Evolutionary conservation across 2,329 filamentous ascomycete genomes (phyloP), one percentile per base, ranked within the genome.

Genomic region (Byssothecium circinans): DNA sequence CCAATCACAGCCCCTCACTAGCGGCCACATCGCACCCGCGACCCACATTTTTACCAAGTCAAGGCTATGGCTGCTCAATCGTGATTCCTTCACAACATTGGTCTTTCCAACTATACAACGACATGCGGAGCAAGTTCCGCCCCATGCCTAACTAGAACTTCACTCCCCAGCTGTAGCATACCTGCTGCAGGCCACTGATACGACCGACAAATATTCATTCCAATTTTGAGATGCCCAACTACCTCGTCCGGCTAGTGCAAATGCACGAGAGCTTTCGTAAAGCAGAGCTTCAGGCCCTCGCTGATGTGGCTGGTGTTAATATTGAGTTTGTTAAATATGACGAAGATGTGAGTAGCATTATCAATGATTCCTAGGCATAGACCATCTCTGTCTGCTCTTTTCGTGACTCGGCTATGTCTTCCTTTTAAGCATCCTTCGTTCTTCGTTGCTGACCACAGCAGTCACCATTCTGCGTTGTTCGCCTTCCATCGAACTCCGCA

Each of bases 201-300:
- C n/a, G n/a, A n/a, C n/a, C n/a, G n/a, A n/a, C n/a, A n/a, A n/a
- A n/a, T n/a, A n/a, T n/a, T n/a, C n/a, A n/a, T n/a, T n/a, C n/a
- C n/a, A n/a, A n/a, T n/a, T n/a, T n/a, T n/a, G 30, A n/a, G 19
- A 71, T 71, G 68, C 66, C 65, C 83, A 83, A 95, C 53, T 97
- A 89, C 65, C 80, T 99, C 50, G 85, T 99, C 55, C 88, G 92
- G 61, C 91, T 97, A 68, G 87, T 86, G 36, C 94, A 97, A 72
- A 79, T 82, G 49, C 91, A 97, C 70, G 90, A 96, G 75, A 87
- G 83, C n/a, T 99, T 99, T 68, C 87, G 92, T 32, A 78, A 84
- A 46, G 83, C 91, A 2, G 94, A 99, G 71, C 81, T 96, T 12
- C 77, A 92, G 63, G 85, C 94, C 19, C 77, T 99, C 17, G 91